These are phyloP conservation scores for Debaryomyces fabryi DNA, from an alignment of 1,139 yeast genomes.

Conservation along the genomic window DNA sequence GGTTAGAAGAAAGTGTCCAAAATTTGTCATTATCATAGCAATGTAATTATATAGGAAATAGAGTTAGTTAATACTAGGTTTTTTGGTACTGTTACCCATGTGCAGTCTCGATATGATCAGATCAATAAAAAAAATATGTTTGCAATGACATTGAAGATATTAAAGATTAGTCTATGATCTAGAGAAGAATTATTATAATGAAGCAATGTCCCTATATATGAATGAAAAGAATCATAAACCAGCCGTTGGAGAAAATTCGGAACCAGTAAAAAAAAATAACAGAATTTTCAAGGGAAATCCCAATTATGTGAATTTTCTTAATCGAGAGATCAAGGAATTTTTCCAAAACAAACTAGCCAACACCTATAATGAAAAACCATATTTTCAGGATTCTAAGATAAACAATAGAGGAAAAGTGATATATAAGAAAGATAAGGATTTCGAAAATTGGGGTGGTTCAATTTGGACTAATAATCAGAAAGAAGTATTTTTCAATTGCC, in stretches of 20 bases:
- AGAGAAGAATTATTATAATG: neutral
- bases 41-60: neutral
- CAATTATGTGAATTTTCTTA: conserved; percentile 26
- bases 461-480: conserved; percentile 28
- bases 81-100: neutral
- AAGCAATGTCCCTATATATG: neutral
- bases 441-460: conserved; percentile 9
- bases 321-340: conserved; percentile 22
- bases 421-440: conserved; percentile 8
- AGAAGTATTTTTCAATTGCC: conserved; percentile 25
- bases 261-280: conserved; percentile 9
- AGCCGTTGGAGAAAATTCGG: conserved; percentile 2
- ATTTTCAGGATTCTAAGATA: conserved; percentile 13
- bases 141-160: neutral
- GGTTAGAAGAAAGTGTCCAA: neutral
- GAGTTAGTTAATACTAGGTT: neutral
- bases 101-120: neutral
- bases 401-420: conserved; percentile 14
- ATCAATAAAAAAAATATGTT: conserved; percentile 1
- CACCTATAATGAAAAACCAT: conserved; percentile 1
- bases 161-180: neutral
- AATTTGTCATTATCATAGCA: neutral
- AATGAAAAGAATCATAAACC: neutral
- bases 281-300: conserved; percentile 23
- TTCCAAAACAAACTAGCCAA: conserved; percentile 10